Evolutionary conservation across 192 early-diverging fungal species (phyloP), one percentile per base, ranked within the genome.

Genomic region (Glomus cerebriforme): DNA sequence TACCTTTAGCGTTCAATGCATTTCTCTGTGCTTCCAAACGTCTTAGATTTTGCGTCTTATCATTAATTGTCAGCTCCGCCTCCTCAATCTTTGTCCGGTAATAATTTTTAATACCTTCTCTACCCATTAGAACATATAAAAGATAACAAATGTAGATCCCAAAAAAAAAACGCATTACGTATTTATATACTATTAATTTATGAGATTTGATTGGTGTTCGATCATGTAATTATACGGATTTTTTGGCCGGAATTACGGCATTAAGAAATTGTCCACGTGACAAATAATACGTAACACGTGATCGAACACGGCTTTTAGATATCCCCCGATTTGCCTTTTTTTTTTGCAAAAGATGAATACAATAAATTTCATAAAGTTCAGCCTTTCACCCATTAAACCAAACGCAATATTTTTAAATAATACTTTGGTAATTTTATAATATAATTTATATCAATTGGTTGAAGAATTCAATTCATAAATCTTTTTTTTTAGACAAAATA

Each of bases 1-100:
- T 91, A 92, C 93, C 93, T 91, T 96, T 96, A 24, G 97, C 92
- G 77, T 99, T 99, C 74, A 99, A 86, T 76, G 95, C 92, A 85
- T 99, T 99, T 70, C 98, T 91, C 85, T 99, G 98, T 5, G 98
- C 98, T 88, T 99, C 98, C 34, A 99, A 90, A 84, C 98, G 97
- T 65, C 97, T 90, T 80, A 99, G 88, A 87, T 99, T 97, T 84
- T 97, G 96, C 12, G 95, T 93, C 86, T 94, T 96, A 79, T 93
- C 88, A 73, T 93, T 91, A 86, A 93, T 96, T 74, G 92, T 88
- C 59, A 93, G 90, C 81, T 98, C 97, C 8, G 94, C 90, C 78
- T 95, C 92, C 85, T 98, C 92, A 80, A 93, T 93, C 83, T 92
- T 93, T 81, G 91, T 84, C 81, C 91, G 83, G 75, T 93, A 92